Base-by-base conservation (phyloP, 768 basidiomycete species). In the Kwoniella mangroviensis region DNA sequence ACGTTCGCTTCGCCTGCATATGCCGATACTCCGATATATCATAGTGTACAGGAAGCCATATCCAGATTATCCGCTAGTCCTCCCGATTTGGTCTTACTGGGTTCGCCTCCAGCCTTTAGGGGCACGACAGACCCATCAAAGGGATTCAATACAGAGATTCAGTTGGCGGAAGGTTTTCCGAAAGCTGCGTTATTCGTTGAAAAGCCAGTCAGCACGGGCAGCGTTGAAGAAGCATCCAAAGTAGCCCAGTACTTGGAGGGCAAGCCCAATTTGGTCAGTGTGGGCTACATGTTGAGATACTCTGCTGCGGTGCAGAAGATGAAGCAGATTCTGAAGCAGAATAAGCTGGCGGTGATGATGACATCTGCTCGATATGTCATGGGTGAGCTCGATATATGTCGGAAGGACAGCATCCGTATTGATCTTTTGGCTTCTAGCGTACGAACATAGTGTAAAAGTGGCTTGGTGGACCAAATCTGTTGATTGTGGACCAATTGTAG, bases 1-100 rank as follows among this genome's bases (percentile, higher is more conserved):
- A 91, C 92, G 3, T 92, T 93, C 85, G 92, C 94, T 83, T 87
- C 89, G 64, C 91, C 91, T 52, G 93, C 94, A 10, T 98, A 97
- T 84, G 88, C 90, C 75, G 86, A 90, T 75, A 94, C 94, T 13
- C 41, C 17, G 21, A 49, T 71, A 22, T 66, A 54, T 21, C 54
- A 42, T 12, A 28, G 19, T 56, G 61, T 73, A 59, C 57, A 65
- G 24, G 58, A 53, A 15, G 69, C 68, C 22, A 40, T 53, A 24
- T 15, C 15, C 4, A 53, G 22, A 4, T 34, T 69, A 19, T 24
- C 17, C n/a, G 12, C 28, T 15, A 24, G 7, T 4, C 55, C 65
- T n/a, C 70, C 69, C 49, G 54, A 67, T 54, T 22, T 72, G 13
- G 56, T 68, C 63, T 53, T 73, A 19, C 58, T 73, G 24, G 93